A percentile compares a stretch with the other conserved stretches of the same genome.
These are phyloP conservation scores for Dactylella cylindrospora DNA, from an alignment of 2,329 filamentous ascomycete genomes.

Conservation along the genomic window DNA sequence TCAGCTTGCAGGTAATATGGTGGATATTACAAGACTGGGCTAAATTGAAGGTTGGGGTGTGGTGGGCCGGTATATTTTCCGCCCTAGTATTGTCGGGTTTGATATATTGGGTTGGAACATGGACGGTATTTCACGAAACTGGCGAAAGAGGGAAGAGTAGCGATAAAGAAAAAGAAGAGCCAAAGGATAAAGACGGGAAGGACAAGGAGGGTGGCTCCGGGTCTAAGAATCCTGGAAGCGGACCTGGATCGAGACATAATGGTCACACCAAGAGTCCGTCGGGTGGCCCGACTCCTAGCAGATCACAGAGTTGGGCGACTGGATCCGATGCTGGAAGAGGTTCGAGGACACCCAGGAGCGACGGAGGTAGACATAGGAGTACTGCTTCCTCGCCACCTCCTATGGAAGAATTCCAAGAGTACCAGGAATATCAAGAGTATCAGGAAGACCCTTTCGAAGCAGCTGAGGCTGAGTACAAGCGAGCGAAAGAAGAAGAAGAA, in stretches of 20 bases:
- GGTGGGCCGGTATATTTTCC: conserved; percentile 29
- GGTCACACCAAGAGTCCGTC: conserved; percentile 30
- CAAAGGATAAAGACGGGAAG: neutral
- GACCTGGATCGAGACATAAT: conserved; percentile 27
- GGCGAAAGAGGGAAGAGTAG: conserved; percentile 24
- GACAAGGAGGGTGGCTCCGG: neutral
- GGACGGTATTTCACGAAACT: conserved; percentile 26
- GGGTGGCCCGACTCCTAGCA: conserved; percentile 18
- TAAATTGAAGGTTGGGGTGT: conserved; percentile 20
- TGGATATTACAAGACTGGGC: conserved; percentile 8
- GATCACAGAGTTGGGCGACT: conserved; percentile 34
- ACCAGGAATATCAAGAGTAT: neutral
- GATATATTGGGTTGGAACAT: conserved; percentile 26
- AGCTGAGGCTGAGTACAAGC: conserved; percentile 36
- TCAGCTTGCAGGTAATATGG: conserved; percentile 26
- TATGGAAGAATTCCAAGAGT: conserved; percentile 8
- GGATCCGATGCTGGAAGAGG: conserved; percentile 8
- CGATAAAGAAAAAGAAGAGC: conserved; percentile 4
- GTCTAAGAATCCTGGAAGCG: neutral
- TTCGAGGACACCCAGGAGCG: neutral
- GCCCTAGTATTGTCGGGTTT: conserved; percentile 28
- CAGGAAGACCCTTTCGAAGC: conserved; percentile 24
- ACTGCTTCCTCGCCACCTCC: conserved; percentile 15
- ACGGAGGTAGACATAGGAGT: conserved; percentile 12
- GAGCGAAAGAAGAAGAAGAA: conserved; percentile 35